phyloP scores from a whole-genome alignment of 495 filamentous ascomycete species.

The Patellaria atrata region DNA sequence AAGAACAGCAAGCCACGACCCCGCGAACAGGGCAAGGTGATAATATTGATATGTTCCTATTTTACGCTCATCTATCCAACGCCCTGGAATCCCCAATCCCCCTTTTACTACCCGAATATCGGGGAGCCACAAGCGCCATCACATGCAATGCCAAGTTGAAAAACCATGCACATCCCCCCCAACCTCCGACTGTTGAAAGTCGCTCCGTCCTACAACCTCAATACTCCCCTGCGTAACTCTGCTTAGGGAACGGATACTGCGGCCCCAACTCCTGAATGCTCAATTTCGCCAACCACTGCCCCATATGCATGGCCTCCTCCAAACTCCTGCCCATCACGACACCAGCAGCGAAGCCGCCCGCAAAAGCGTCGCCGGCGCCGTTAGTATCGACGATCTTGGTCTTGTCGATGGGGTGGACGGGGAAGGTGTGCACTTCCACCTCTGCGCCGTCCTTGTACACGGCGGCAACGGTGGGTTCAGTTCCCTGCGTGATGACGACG shows the following conservation, averaged over 20 bases:
- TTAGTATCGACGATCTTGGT: constrained; percentile 85
- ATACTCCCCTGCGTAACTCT: constrained; percentile 1
- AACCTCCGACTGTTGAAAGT: too few relatives aligned
- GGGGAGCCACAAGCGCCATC: too few relatives aligned
- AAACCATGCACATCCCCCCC: too few relatives aligned
- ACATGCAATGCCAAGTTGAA: too few relatives aligned
- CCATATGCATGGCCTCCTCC: constrained; percentile 64
- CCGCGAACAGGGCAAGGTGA: too few relatives aligned
- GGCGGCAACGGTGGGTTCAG: constrained; percentile 71
- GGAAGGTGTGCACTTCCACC: constrained; percentile 56
- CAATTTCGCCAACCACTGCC: constrained; percentile 85
- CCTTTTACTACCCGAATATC: too few relatives aligned
- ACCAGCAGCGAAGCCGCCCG: constrained; percentile 82
- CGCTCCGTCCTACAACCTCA: too few relatives aligned
- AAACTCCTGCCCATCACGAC: constrained; percentile 71
- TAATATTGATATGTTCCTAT: too few relatives aligned
- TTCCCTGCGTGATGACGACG: constrained; percentile 89
- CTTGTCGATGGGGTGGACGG: constrained; percentile 60
- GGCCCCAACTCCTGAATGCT: constrained; percentile 90
- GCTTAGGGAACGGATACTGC: constrained; percentile 45
- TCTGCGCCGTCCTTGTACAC: constrained; percentile 43
- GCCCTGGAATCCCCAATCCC: too few relatives aligned
- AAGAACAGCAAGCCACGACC: too few relatives aligned
- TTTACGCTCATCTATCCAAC: too few relatives aligned
- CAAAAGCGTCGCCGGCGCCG: constrained; percentile 92